These are phyloP conservation scores for Cercospora sesami DNA, from an alignment of 2,329 filamentous ascomycete species.

Conservation along the genomic window DNA sequence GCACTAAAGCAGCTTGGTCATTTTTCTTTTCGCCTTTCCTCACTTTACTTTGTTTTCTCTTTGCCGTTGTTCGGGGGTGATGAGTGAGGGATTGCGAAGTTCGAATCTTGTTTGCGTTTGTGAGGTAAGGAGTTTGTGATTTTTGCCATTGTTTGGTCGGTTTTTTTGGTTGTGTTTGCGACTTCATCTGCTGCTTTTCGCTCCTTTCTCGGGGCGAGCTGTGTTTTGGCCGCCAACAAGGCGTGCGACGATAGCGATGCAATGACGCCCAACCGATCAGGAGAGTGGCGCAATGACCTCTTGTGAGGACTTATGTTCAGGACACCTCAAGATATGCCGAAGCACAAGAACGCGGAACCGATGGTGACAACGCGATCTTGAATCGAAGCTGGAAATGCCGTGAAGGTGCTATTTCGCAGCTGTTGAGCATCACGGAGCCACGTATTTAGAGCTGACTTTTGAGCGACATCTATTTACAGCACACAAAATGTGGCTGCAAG, in stretches of 20 bases:
- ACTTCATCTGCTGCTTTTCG: neutral
- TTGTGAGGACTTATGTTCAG: too few species aligned
- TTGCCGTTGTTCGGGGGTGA: neutral
- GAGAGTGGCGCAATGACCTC: neutral
- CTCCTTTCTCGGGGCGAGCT: neutral
- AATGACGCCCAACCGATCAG: neutral
- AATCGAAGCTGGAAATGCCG: too few species aligned
- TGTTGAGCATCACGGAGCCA: neutral
- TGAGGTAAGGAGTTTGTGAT: neutral
- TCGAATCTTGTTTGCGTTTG: neutral
- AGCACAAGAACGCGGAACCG: too few species aligned
- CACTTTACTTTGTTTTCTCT: neutral
- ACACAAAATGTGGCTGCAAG: conserved; percentile 7
- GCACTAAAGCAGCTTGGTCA: neutral
- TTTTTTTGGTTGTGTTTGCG: neutral
- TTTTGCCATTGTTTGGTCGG: neutral
- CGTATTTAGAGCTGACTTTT: neutral
- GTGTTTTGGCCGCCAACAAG: neutral
- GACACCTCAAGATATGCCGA: too few species aligned
- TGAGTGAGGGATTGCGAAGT: neutral
- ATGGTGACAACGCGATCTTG: too few species aligned
- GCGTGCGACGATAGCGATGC: neutral
- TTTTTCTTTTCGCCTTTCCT: neutral
- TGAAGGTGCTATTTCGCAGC: neutral
- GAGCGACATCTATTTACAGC: neutral